Evolutionary conservation across 2,329 filamentous ascomycete genomes (phyloP).

Genomic region (Chrysosporium queenslandicum): DNA sequence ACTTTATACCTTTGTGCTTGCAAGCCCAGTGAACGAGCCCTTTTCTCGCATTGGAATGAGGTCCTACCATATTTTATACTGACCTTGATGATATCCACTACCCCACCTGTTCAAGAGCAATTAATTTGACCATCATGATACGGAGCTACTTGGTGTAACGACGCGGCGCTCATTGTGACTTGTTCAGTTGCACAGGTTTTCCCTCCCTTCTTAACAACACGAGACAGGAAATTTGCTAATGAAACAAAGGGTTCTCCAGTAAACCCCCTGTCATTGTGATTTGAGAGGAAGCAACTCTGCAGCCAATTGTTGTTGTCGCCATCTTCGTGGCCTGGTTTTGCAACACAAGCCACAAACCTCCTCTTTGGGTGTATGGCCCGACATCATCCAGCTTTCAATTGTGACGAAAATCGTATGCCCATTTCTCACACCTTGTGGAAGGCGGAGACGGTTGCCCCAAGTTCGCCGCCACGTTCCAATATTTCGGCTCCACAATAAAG

Average conservation of each 20-base stretch:
- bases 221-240: too few species aligned
- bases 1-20: too few species aligned
- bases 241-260: too few species aligned
- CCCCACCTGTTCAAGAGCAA: conserved; percentile 1
- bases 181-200: background rate
- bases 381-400: background rate
- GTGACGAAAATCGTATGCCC: background rate
- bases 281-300: too few species aligned
- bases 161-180: background rate
- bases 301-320: too few species aligned
- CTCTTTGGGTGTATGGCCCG: background rate
- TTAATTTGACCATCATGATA: background rate
- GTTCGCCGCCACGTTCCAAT: background rate
- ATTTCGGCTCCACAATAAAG: background rate
- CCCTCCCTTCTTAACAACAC: background rate
- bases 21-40: background rate
- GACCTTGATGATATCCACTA: background rate
- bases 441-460: background rate
- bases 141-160: conserved; percentile 2
- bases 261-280: too few species aligned
- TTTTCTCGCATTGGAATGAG: background rate
- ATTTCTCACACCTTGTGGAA: background rate
- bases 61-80: background rate
- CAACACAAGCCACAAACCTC: background rate
- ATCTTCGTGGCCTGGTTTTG: too few species aligned